Conservation (phyloP, 257 asterid species). For the Nicotiana tomentosiformis region DNA sequence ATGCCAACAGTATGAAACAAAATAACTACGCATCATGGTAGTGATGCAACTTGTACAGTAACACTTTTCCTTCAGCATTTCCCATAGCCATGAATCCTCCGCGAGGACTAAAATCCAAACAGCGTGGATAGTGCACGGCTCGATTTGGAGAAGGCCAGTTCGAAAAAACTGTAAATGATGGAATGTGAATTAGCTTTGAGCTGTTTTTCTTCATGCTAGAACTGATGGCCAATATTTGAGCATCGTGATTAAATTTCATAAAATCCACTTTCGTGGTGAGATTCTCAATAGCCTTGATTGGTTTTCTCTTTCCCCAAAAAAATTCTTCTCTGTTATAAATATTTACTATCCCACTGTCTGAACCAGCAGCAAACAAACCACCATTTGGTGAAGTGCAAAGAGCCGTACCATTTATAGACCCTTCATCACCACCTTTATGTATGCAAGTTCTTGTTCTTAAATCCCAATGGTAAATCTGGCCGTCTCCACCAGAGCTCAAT, state of each 20-base stretch:
- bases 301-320: conserved; percentile 74
- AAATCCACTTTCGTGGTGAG: conserved; percentile 70
- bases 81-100: conserved; percentile 93
- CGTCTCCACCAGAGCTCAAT: conserved; percentile 86
- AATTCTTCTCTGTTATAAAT: conserved; percentile 61
- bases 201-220: conserved; percentile 86
- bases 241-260: conserved; percentile 71
- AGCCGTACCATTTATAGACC: conserved; percentile 75
- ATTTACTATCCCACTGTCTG: conserved; percentile 83
- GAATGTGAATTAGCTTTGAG: conserved; percentile 67
- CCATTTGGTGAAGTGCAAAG: conserved; percentile 64
- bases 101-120: conserved; percentile 83
- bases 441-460: conserved; percentile 69
- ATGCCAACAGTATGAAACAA: not conserved
- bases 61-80: conserved; percentile 75
- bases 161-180: conserved; percentile 63
- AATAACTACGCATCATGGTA: conserved; percentile 56
- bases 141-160: conserved; percentile 75
- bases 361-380: conserved; percentile 87
- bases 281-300: conserved; percentile 66
- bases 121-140: conserved; percentile 48
- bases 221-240: conserved; percentile 70
- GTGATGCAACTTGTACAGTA: conserved; percentile 86
- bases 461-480: conserved; percentile 87
- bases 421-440: conserved; percentile 84